These are phyloP conservation scores for Ascochyta fabae DNA, from an alignment of 2,329 filamentous ascomycete genomes.

Conservation along the genomic window DNA sequence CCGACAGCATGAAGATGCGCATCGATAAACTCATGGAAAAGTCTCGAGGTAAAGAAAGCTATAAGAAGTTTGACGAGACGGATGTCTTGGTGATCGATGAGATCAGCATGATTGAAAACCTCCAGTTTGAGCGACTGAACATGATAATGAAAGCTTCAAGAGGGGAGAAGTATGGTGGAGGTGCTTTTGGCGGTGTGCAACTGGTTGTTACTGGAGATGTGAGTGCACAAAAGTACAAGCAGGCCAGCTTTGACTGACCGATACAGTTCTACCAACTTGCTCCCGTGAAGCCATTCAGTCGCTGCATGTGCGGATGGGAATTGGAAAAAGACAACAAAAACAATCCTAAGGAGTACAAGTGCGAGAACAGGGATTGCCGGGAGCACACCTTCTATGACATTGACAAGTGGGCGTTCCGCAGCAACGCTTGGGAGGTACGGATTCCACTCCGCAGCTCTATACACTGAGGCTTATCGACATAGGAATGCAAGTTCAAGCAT, in stretches of 20 bases:
- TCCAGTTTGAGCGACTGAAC: conserved; percentile 59
- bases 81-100: conserved; percentile 70
- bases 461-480: conserved; percentile 5
- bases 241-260: neutral
- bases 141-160: conserved; percentile 54
- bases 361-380: conserved; percentile 25
- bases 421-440: conserved; percentile 57
- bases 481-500: conserved; percentile 60
- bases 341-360: conserved; percentile 19
- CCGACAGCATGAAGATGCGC: conserved; percentile 53
- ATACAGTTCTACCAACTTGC: conserved; percentile 53
- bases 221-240: neutral
- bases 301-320: conserved; percentile 60
- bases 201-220: conserved; percentile 63
- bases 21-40: conserved; percentile 45
- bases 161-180: conserved; percentile 12
- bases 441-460: neutral
- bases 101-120: conserved; percentile 68
- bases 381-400: conserved; percentile 53
- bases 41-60: conserved; percentile 41
- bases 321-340: conserved; percentile 21
- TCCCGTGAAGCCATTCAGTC: conserved; percentile 63
- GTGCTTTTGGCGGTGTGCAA: conserved; percentile 59
- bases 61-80: conserved; percentile 48
- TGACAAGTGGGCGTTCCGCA: conserved; percentile 68